Evolutionary conservation across 805 yeast genomes (phyloP).

Genomic region (Barnettozyma californica): DNA sequence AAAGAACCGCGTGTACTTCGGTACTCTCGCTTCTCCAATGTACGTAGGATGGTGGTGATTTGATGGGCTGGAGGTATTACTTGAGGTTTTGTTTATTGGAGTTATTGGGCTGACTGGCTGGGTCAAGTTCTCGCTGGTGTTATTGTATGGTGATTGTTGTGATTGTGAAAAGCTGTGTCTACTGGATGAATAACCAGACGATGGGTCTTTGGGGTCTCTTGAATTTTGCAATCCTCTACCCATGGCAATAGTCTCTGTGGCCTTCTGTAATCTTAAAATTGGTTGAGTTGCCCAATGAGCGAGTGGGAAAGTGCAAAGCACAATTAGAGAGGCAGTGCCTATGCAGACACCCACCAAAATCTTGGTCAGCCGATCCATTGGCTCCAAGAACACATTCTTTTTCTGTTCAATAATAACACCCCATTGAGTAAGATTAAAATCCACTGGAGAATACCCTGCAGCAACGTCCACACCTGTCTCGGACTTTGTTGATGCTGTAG

Average conservation of each 20-base stretch:
- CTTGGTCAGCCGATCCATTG: slow-evolving; percentile 54
- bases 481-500: slow-evolving; percentile 32
- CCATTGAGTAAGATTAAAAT: slow-evolving; percentile 51
- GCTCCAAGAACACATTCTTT: slow-evolving; percentile 51
- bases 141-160: neutral
- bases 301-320: slow-evolving; percentile 71
- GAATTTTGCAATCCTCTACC: slow-evolving; percentile 34
- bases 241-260: slow-evolving; percentile 56
- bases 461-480: slow-evolving; percentile 41
- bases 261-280: slow-evolving; percentile 69
- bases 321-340: slow-evolving; percentile 71
- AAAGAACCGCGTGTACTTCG: slow-evolving; percentile 46
- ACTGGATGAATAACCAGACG: slow-evolving; percentile 9
- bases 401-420: slow-evolving; percentile 67
- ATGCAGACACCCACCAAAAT: slow-evolving; percentile 75
- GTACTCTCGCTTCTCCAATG: slow-evolving; percentile 36
- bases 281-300: slow-evolving; percentile 86
- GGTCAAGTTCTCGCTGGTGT: slow-evolving; percentile 2
- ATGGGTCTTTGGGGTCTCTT: slow-evolving; percentile 9
- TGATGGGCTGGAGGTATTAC: slow-evolving; percentile 5
- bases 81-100: neutral
- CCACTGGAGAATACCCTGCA: slow-evolving; percentile 48
- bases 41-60: slow-evolving; percentile 25
- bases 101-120: neutral
- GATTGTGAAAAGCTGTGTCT: slow-evolving; percentile 11